Base-by-base conservation (phyloP, 2,329 filamentous ascomycete species). In the Sarocladiaceae sp. region DNA sequence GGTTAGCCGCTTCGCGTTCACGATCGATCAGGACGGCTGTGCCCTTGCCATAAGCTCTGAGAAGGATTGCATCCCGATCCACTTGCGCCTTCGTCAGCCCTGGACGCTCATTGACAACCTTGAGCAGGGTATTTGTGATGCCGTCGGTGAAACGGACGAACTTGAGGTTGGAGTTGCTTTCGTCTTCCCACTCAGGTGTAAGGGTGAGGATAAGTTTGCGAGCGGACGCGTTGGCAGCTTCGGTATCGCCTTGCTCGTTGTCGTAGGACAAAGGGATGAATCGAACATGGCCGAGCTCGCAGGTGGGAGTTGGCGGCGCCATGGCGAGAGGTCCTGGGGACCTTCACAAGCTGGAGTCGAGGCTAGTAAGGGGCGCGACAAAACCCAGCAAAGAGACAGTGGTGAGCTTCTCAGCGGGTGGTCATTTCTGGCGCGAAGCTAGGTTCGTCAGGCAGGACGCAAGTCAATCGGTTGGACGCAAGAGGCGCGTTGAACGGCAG, bases 11-110 rank as follows among this genome's bases (percentile, higher is more conserved):
- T 73, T 79, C 82, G 74, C 91, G 83, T 69, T 95, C 87, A 53
- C 93, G 85, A 69, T 98, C 93, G 67, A 98, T 98, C 55, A 98
- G 77, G 45, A 97, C 77, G 59, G 95, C 89, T 53, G 93, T 97
- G 51, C 90, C 88, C 62, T 93, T 83, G 55, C 93, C 93, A 65
- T 96, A 98, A 50, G 93, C 93, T 55, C 93, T 82, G 58, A 98
- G 78, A 51, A 98, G 74, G 53, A 97, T 80, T 26, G 93, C 86
- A 52, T 95, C 87, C 49, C 77, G 76, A 64, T 97, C 90, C 53
- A 91, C 75, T 44, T 89, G 80, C n/a, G 58, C 50, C 55, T 85
- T 78, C 42, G 86, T 83, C 52, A 84, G 72, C 41, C 85, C 87
- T 1, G 70, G 62, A 20, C 72, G 73, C 53, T 73, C 77, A 61